Evolutionary conservation across 192 early-diverging fungal species (phyloP).

Genomic region (Rhizophagus clarus): DNA sequence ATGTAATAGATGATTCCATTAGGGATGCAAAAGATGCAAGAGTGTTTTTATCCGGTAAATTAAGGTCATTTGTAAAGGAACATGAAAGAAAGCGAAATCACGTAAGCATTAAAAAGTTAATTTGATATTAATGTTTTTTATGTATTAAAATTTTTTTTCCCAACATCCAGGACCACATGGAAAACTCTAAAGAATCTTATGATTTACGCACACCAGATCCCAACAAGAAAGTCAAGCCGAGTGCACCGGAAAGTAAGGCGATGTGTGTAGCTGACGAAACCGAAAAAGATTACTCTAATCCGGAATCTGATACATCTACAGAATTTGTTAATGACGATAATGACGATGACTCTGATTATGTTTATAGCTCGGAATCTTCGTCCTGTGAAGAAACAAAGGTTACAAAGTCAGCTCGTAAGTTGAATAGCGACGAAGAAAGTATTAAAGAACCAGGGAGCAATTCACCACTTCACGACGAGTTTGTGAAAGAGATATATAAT

Average conservation of each 20-base stretch:
- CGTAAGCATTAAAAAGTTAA: not conserved
- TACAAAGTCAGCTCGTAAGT: not conserved
- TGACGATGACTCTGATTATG: not conserved
- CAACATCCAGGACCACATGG: not conserved
- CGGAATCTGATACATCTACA: no score
- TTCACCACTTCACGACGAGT: no score
- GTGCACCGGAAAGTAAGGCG: no score
- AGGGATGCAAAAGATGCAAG: not conserved
- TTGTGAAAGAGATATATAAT: no score
- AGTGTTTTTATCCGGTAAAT: not conserved
- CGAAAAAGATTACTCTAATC: no score
- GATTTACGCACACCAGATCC: slow-evolving; percentile 1
- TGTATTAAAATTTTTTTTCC: not conserved
- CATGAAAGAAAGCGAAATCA: not conserved
- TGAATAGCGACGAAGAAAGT: not conserved
- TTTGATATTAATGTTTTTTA: slow-evolving; percentile 5
- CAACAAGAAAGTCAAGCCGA: not conserved
- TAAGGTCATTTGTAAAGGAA: not conserved
- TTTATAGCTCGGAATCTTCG: not conserved
- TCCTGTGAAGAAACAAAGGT: not conserved
- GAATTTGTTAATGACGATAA: no score
- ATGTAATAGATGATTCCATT: not conserved
- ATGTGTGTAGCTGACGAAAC: no score
- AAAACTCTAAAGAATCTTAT: not conserved
- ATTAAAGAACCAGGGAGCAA: no score